Base-by-base conservation (phyloP, 2,329 filamentous ascomycete genomes). In the Drechslerella coelobrocha region DNA sequence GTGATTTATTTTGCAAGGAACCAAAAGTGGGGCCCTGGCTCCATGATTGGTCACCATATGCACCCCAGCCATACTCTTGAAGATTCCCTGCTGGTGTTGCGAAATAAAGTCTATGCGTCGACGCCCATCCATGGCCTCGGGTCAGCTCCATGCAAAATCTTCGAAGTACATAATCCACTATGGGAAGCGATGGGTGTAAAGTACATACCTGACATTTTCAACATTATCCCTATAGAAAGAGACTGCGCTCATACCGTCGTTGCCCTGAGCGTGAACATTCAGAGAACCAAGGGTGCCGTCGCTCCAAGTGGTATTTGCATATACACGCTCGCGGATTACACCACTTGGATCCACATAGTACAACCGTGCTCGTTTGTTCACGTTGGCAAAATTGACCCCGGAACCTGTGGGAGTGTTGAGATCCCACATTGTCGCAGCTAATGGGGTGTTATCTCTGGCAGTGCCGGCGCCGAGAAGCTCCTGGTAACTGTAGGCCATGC, bases 381-480 rank as follows among this genome's bases (percentile, higher is more conserved):
- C 31, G 14, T 47, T 2, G n/a, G 47, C 26, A 37, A 54, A 66
- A 34, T 34, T 53, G 9, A 66, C 6, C 3, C 61, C 61, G 14
- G 45, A 66, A 10, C 61, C 61, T 9, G 56, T 34, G 8, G 53
- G 12, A 10, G 50, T 52, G 21, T 54, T 48, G 10, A 66, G 17
- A 29, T 66, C 61, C 61, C 61, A 66, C 47, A 34, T 34, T 5
- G 53, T 53, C 10, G 61, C 48, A 17, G 61, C 53, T 3, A 66
- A 29, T 1, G 61, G 61, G 1, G 53, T 53, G 10, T 53, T 47
- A 9, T 45, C 19, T 50, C 59, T 66, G 2, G 39, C 61, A 37
- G 53, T 66, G n/a, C 61, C 61, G 10, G 61, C 53, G 8, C 53
- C 53, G 7, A 66, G 61, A 26, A 66, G 53, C 34, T 66, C 61